phyloP scores from a whole-genome alignment of 495 filamentous ascomycete species.

The Halenospora varia region DNA sequence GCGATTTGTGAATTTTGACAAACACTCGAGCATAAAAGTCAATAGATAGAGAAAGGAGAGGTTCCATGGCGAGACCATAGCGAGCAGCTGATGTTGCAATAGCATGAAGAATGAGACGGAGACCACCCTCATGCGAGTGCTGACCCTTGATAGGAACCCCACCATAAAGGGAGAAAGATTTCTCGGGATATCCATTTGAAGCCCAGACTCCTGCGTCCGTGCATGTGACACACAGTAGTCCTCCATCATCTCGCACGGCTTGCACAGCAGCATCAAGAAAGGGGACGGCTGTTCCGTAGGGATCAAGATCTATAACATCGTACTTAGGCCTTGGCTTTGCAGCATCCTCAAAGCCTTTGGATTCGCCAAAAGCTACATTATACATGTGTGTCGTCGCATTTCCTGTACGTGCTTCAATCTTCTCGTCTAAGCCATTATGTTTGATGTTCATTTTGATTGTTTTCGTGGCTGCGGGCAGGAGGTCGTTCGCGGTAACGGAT shows the following conservation, averaged over 20 bases:
- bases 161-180: constrained; percentile 86
- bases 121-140: constrained; percentile 83
- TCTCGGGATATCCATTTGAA: constrained; percentile 88
- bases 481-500: constrained; percentile 82
- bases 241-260: constrained; percentile 73
- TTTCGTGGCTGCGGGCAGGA: constrained; percentile 69
- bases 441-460: constrained; percentile 79
- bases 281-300: constrained; percentile 86
- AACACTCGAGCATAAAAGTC: constrained; percentile 95
- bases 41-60: constrained; percentile 85
- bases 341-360: constrained; percentile 27
- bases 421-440: constrained; percentile 69
- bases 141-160: constrained; percentile 78
- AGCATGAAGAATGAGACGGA: constrained; percentile 78
- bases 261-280: constrained; percentile 91
- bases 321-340: constrained; percentile 48
- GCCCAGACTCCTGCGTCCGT: constrained; percentile 95
- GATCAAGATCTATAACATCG: constrained; percentile 94
- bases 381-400: constrained; percentile 95
- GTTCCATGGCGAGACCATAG: constrained; percentile 90
- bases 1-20: constrained; percentile 72
- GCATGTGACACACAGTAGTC: constrained; percentile 91
- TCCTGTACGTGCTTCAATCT: constrained; percentile 66
- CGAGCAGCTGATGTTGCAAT: constrained; percentile 74
- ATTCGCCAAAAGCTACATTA: constrained; percentile 41